Evolutionary conservation across 164 flowering plant species (phyloP), one percentile per base, ranked within the genome.

Genomic region (Vitis rupestris): DNA sequence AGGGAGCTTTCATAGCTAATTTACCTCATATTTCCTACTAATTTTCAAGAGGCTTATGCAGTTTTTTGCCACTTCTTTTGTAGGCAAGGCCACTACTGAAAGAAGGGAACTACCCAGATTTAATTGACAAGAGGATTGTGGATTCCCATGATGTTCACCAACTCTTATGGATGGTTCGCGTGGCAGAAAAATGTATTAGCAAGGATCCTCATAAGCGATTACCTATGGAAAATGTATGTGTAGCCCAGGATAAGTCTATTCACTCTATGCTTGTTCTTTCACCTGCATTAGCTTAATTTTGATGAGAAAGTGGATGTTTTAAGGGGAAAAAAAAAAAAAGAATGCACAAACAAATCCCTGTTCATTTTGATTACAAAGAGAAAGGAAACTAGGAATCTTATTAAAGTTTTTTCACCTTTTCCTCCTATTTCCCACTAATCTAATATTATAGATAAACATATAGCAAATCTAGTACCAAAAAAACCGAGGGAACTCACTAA

Each of bases 61-160:
- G 44, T 19, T 66, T 23, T 52, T 12, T 69, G 8, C 12, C 55
- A 3, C n/a, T 61, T 67, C 2, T 59, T 8, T 62, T 72, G 4
- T 87, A 90, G 93, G 96, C 96, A 75, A 82, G 84, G 68, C 96
- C 96, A 67, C 83, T 86, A 30, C 51, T 90, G 58, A 84, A 84
- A 68, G 85, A 85, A 31, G 77, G 78, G 66, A 90, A 90, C 61
- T 90, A 88, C 70, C 91, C 87, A 30, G 82, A 81, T 63, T 62
- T 90, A 50, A 81, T 88, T 2, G 96, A 90, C 57, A 67, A 66
- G 8, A 84, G 83, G 70, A 85, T 87, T 31, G 6, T 70, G 6
- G 88, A 88, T 44, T 78, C 82, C 10, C 83, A 84, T 71, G 93
- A 90, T 77, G 77, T 88, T 56, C 87, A 80, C 70, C 93, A 90